Conservation (phyloP, 805 yeast genomes). For the Candida suzukii region DNA sequence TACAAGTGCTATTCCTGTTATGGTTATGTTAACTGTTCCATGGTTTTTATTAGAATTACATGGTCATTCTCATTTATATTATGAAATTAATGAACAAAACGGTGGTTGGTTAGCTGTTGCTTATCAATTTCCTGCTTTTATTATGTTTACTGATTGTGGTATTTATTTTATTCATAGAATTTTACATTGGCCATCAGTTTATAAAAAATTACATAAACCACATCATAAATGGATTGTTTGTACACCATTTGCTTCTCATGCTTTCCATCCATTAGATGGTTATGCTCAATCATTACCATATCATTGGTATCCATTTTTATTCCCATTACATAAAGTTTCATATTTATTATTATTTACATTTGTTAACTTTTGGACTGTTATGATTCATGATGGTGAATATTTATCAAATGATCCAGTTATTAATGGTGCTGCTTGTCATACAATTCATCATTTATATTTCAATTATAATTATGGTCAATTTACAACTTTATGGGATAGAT, state of each 20-base stretch:
- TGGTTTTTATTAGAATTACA: constrained; percentile 81
- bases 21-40: constrained; percentile 84
- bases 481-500: constrained; percentile 96
- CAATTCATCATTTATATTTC: constrained; percentile 93
- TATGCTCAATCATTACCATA: constrained; percentile 89
- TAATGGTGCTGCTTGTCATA: constrained; percentile 98
- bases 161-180: constrained; percentile 88
- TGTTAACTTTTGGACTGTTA: constrained; percentile 96
- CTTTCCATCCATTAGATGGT: constrained; percentile 98
- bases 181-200: constrained; percentile 88
- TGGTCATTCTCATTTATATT: constrained; percentile 78
- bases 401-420: constrained; percentile 88
- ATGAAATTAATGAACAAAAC: constrained; percentile 49
- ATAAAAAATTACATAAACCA: constrained; percentile 87
- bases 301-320: constrained; percentile 83
- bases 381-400: constrained; percentile 98
- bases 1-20: constrained; percentile 72
- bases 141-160: constrained; percentile 90
- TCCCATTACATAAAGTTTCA: constrained; percentile 86
- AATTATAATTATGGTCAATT: constrained; percentile 98
- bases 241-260: constrained; percentile 97
- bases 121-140: constrained; percentile 67
- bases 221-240: constrained; percentile 99
- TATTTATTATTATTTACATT: constrained; percentile 79
- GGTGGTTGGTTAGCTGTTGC: constrained; percentile 65